Percentiles rank a stretch among this genome's conserved stretches.
Conservation (phyloP, 2,329 filamentous ascomycete genomes). For the Sarocladiaceae sp. region DNA sequence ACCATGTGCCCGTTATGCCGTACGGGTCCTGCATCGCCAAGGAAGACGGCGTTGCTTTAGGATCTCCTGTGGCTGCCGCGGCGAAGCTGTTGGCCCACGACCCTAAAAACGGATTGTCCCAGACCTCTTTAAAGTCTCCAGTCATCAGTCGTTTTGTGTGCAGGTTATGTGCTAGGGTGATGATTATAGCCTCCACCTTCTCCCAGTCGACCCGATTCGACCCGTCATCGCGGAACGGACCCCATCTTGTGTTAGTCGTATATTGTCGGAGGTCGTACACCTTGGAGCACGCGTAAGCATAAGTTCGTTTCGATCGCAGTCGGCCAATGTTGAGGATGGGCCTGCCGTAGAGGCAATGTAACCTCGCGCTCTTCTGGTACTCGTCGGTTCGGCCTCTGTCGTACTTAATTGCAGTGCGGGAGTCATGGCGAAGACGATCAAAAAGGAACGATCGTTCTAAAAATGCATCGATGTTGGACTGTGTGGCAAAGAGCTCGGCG, state of each 20-base stretch:
- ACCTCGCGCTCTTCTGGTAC: conserved; percentile 61
- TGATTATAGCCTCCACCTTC: conserved; percentile 68
- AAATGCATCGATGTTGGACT: conserved; percentile 51
- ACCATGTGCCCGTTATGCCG: conserved; percentile 63
- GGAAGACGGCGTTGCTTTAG: conserved; percentile 28
- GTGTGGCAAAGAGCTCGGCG: conserved; percentile 34
- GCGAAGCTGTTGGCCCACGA: conserved; percentile 45
- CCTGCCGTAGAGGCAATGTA: conserved; percentile 65
- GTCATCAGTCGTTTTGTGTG: conserved; percentile 38
- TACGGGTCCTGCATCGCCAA: conserved; percentile 61
- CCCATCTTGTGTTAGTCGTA: conserved; percentile 56
- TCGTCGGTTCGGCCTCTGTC: conserved; percentile 15
- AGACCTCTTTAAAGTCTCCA: conserved; percentile 44
- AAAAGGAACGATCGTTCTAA: conserved; percentile 60
- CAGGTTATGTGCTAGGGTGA: conserved; percentile 61
- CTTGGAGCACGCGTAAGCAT: conserved; percentile 58
- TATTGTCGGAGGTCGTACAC: conserved; percentile 72
- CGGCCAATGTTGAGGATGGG: conserved; percentile 39
- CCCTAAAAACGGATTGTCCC: conserved; percentile 50
- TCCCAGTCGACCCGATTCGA: conserved; percentile 67
- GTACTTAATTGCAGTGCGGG: conserved; percentile 22
- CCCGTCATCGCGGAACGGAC: conserved; percentile 62
- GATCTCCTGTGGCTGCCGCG: conserved; percentile 20
- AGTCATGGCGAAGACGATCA: conserved; percentile 42
- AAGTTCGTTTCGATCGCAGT: conserved; percentile 32